phyloP scores from a whole-genome alignment of 176 grass and related monocot species.

The Lolium perenne region DNA sequence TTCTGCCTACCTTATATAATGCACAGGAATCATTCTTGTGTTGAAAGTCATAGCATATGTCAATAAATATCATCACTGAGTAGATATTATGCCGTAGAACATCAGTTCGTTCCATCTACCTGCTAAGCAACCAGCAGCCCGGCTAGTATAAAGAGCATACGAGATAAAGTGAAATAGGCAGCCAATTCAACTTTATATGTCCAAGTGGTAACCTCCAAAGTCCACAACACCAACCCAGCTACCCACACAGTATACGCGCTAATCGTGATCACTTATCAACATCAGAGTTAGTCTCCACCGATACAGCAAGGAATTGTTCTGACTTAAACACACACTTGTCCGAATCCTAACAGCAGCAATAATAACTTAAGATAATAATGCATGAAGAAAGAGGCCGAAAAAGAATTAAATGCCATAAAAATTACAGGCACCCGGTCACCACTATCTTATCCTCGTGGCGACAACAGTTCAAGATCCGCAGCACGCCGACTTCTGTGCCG shows the following conservation, averaged over 20 bases:
- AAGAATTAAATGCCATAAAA: slow-evolving; percentile 51
- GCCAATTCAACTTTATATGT: neutral
- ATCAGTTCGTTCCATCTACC: neutral
- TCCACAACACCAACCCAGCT: slow-evolving; percentile 29
- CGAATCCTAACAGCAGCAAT: slow-evolving; percentile 44
- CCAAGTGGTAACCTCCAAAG: neutral
- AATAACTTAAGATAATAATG: slow-evolving; percentile 36
- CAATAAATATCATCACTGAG: neutral
- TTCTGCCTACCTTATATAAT: neutral
- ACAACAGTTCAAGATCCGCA: slow-evolving; percentile 49
- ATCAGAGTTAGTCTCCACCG: slow-evolving; percentile 16
- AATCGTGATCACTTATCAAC: slow-evolving; percentile 29
- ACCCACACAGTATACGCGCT: slow-evolving; percentile 8
- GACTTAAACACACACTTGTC: slow-evolving; percentile 48
- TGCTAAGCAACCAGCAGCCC: neutral
- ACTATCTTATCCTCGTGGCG: slow-evolving; percentile 25
- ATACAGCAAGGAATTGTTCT: slow-evolving; percentile 44
- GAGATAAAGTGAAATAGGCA: neutral
- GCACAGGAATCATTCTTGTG: neutral
- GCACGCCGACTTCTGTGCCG: slow-evolving; percentile 52
- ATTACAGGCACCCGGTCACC: slow-evolving; percentile 47
- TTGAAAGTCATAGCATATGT: neutral
- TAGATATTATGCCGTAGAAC: neutral
- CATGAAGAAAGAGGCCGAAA: slow-evolving; percentile 39
- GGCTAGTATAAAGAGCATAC: neutral